Evolutionary conservation across 2,329 filamentous ascomycete species (phyloP), one percentile per base, ranked within the genome.

Genomic region (Nemania bipapillata): DNA sequence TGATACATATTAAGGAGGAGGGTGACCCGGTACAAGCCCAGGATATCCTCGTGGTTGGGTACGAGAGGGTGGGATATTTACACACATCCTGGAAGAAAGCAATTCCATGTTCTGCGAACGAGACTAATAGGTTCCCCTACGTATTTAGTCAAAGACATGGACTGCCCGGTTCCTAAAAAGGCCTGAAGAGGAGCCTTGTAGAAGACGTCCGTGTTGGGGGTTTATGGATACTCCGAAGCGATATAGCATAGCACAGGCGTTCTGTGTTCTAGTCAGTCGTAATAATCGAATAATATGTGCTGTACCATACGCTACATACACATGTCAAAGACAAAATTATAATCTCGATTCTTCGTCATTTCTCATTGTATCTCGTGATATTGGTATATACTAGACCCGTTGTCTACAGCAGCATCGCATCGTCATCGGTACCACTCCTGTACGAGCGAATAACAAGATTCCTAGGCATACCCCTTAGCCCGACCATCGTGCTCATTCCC

Each of bases 161-260:
- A n/a, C 32, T 6, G 9, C 15, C 37, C 32, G 40, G 50, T 22
- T 49, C n/a, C 8, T 4, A 8, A 40, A n/a, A 6, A 26, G 20
- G 49, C n/a, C 8, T 4, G 4, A 40, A n/a, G 4, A 26, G 20
- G 49, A 15, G 17, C 7, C 24, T 1, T 26, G 32, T 20, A 26
- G 12, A 28, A 54, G n/a, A 45, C n/a, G 20, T n/a, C 40, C 45
- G 17, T n/a, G 7, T 40, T 26, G n/a, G 54, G 28, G 40, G 52
- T 52, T 26, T 28, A 60, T 52, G 55, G 35, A 49, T 62, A 42
- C 22, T 58, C 26, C 22, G 17, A 60, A 58, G 45, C 55, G 64
- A 60, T 56, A 65, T 67, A 71, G 77, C 77, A 80, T 80, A 77
- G 79, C 77, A 79, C 71, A 65, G 79, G 79, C 78, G 79, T 79